Evolutionary conservation across 805 yeast genomes (phyloP), one percentile per base, ranked within the genome.

Genomic region (Dipodascopsis uninucleata): DNA sequence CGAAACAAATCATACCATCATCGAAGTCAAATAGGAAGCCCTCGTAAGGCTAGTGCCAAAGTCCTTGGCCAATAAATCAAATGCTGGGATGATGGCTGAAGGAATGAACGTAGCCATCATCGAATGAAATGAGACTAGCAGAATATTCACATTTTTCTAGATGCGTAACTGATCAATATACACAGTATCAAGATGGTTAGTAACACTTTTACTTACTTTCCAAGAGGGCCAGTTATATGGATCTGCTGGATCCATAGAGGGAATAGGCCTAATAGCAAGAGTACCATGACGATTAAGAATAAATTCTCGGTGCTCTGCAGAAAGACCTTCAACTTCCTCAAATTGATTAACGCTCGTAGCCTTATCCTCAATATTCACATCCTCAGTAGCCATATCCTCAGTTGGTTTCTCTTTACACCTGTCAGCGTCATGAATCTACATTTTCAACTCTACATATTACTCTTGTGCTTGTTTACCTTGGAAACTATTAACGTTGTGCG

Each of bases 221-320:
- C 25, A 3, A 5, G 28, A 23, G 2, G 39, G 35, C 55, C 55
- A 50, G 26, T 50, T 50, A 5, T 47, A 22, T 16, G 55, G 55
- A 35, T 50, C 55, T 8, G 23, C 37, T 10, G 39, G 38, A 36
- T 34, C 31, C 29, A 39, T 28, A 2, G 50, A 32, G 2, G 55
- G 55, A 36, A 50, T 34, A 7, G 55, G 55, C 20, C 48, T 53
- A 12, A 50, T 34, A 14, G 43, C 47, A 16, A 50, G 29, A n/a
- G 52, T 50, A 14, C 53, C 53, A 35, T 50, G 53, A 12, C 55
- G 49, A 14, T 37, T 37, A 5, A 50, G 33, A 5, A 50, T 25
- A 25, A 31, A 50, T n/a, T 50, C 47, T 34, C 49, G 22, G 28
- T 36, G 39, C 16, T 36, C 39, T 2, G 2, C 3, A 7, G 39